Percentiles rank a stretch among this genome's conserved stretches.
These are phyloP conservation scores for Corchorus capsularis DNA, from an alignment of 345 rosid species.

Conservation along the genomic window DNA sequence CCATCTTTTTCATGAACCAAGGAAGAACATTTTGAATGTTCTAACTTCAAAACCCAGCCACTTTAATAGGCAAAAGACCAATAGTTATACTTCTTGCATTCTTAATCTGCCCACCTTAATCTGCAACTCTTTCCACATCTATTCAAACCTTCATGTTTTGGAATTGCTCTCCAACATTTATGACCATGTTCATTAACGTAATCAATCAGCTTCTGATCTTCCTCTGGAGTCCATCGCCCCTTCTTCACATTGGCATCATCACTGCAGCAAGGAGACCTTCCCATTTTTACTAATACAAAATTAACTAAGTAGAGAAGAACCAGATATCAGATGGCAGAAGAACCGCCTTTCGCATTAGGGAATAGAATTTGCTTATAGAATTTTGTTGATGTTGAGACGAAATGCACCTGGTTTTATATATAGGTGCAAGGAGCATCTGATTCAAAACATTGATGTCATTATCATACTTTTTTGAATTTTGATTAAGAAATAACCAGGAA, in stretches of 20 bases:
- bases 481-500: not conserved
- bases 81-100: no score
- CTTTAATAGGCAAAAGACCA: no score
- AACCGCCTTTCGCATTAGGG: not conserved
- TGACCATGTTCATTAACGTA: conserved; percentile 48
- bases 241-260: conserved; percentile 55
- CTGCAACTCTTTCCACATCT: conserved; percentile 90
- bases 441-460: conserved; percentile 24
- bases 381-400: not conserved
- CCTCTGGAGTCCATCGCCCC: conserved; percentile 82
- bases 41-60: no score
- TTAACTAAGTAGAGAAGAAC: no score
- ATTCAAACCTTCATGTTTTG: conserved; percentile 71
- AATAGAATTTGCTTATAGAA: not conserved
- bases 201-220: conserved; percentile 57
- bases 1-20: no score
- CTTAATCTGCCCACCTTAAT: conserved; percentile 82
- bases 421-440: conserved; percentile 20
- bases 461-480: not conserved
- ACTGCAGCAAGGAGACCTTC: conserved; percentile 45
- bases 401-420: conserved; percentile 18
- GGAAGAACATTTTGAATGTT: no score
- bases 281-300: conserved; percentile 24
- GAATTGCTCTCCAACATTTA: conserved; percentile 74
- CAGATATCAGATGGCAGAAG: no score